Evolutionary conservation across 2,329 filamentous ascomycete species (phyloP).

Genomic region (Cryphonectria nitschkei): DNA sequence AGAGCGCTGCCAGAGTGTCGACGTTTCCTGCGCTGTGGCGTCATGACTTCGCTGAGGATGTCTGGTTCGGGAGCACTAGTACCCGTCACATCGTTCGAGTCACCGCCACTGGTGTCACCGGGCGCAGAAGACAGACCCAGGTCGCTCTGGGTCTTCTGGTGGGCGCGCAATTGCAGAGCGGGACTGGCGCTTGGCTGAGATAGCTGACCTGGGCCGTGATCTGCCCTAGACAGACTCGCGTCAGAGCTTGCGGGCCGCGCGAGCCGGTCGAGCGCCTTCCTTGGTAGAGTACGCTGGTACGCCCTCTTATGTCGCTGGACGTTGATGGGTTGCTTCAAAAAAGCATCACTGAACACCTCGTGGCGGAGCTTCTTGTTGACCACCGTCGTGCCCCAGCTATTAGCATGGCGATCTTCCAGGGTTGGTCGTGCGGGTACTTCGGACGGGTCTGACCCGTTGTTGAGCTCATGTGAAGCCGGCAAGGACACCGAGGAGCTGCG

Average conservation of each 20-base stretch:
- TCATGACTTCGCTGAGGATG: constrained; percentile 48
- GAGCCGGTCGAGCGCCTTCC: constrained; percentile 50
- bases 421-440: constrained; percentile 41
- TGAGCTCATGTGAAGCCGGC: constrained; percentile 31
- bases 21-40: constrained; percentile 58
- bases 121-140: constrained; percentile 32
- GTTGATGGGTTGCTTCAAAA: constrained; percentile 82
- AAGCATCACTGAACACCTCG: constrained; percentile 91
- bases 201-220: constrained; percentile 17
- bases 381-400: constrained; percentile 87
- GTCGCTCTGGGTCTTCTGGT: constrained; percentile 35
- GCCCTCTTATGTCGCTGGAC: constrained; percentile 75
- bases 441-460: constrained; percentile 21
- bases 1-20: constrained; percentile 89
- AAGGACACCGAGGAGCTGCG: constrained; percentile 43
- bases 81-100: constrained; percentile 60
- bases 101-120: constrained; percentile 42
- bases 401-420: constrained; percentile 60
- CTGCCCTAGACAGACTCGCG: constrained; percentile 39
- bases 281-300: constrained; percentile 67
- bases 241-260: constrained; percentile 52
- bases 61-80: constrained; percentile 69
- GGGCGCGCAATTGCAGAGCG: constrained; percentile 20
- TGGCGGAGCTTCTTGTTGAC: constrained; percentile 88
- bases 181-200: constrained; percentile 10